Evolutionary conservation across 352 stramenopile genomes (phyloP), one percentile per base, ranked within the genome.

Genomic region (Phytophthora tentaculata): DNA sequence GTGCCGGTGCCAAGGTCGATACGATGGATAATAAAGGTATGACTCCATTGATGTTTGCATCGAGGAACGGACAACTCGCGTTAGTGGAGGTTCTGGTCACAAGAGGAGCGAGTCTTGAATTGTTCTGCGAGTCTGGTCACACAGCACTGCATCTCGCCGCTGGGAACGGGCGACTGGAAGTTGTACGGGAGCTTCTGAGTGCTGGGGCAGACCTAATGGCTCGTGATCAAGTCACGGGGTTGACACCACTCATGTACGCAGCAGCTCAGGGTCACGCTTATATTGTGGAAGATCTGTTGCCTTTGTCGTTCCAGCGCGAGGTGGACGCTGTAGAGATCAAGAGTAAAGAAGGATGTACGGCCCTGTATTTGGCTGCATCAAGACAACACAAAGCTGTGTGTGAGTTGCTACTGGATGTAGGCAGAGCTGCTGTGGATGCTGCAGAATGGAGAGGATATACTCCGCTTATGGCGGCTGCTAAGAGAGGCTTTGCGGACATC

Each of bases 221-320:
- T 19, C 56, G 56, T 47, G 67, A 71, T 49, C 47, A 16, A 14
- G 20, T 53, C 28, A 63, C 67, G 7, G 56, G 61, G 23, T 67
- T 71, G 37, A 75, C 67, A 16, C 56, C 56, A 5, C 62, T 75
- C 19, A 75, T 75, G 67, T 71, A 68, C 44, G 67, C 67, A 26
- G 61, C 67, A 23, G 44, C 48, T 3, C 56, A 71, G 12, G 67
- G 62, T 9, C 51, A 75, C 52, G 22, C 45, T 3, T 71, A 58
- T 47, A 75, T 75, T 29, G 67, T 75, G 35, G 55, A 64, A 26
- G 51, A 71, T 9, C 44, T 71, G 44, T 37, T 75, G 44, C 56
- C 61, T 2, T 13, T 59, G 8, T 61, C 57, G 2, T 61, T 60
- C 10, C 59, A 68, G 29, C 20, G 14, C n/a, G 56, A 50, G 7